These are phyloP conservation scores for Macadamia tetraphylla DNA, from an alignment of 164 flowering plant species.

Conservation along the genomic window DNA sequence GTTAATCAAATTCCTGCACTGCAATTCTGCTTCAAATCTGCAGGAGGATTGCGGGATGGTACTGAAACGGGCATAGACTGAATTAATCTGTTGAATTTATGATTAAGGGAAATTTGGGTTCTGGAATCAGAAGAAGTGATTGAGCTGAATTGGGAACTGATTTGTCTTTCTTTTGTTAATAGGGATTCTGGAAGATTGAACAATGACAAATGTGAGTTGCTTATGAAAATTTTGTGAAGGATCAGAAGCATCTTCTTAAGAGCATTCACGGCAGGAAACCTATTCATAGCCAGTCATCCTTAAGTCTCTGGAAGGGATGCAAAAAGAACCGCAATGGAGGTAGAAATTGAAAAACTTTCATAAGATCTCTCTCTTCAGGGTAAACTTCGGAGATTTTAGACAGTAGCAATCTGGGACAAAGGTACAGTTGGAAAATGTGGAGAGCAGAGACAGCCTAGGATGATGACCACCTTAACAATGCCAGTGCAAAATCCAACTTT, in stretches of 20 bases:
- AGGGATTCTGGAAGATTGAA: constrained; percentile 92
- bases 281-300: constrained; percentile 90
- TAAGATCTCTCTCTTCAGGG: constrained; percentile 60
- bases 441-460: constrained; percentile 63
- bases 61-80: neutral
- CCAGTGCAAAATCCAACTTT: constrained; percentile 56
- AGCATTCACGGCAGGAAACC: constrained; percentile 88
- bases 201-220: constrained; percentile 94
- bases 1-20: neutral
- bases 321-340: constrained; percentile 77
- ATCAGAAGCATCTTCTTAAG: constrained; percentile 84
- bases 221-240: constrained; percentile 81
- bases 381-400: constrained; percentile 34
- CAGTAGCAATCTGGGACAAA: constrained; percentile 48
- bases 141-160: neutral
- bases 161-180: constrained; percentile 10
- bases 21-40: neutral
- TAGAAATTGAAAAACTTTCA: constrained; percentile 78
- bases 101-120: neutral
- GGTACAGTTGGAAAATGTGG: constrained; percentile 54
- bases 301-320: constrained; percentile 54
- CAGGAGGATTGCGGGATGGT: neutral
- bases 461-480: constrained; percentile 46
- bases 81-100: neutral
- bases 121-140: neutral